A percentile compares a stretch with the other conserved stretches of the same genome.
Evolutionary conservation across 2,329 filamentous ascomycete genomes (phyloP).

Genomic region (Fusarium sp.): DNA sequence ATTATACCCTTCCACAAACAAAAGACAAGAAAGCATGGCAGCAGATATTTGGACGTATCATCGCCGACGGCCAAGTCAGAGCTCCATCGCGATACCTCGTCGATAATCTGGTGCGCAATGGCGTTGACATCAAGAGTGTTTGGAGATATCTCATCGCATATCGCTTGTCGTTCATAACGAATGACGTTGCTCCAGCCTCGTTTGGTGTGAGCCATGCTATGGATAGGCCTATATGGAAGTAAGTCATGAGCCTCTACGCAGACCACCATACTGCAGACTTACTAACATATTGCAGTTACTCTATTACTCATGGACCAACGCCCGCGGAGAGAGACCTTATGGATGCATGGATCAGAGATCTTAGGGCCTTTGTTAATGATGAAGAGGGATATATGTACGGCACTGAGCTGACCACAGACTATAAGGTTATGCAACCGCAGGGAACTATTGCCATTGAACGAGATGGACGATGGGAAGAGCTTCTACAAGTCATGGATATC

Average conservation of each 20-base stretch:
- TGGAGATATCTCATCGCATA: slow-evolving; percentile 17
- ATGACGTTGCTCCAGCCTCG: not conserved
- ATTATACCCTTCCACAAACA: not conserved
- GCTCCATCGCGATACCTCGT: slow-evolving; percentile 7
- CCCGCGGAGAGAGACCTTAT: not conserved
- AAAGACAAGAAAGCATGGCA: slow-evolving; percentile 4
- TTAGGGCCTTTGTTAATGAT: not conserved
- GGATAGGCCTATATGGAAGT: slow-evolving; percentile 19
- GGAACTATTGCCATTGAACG: not conserved
- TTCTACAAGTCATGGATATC: slow-evolving; percentile 10
- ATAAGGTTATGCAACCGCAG: slow-evolving; percentile 7
- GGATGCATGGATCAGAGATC: not conserved
- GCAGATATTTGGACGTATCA: not conserved
- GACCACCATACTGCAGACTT: accelerated
- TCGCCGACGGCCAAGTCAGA: slow-evolving; percentile 8
- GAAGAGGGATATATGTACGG: not conserved
- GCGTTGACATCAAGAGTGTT: not conserved
- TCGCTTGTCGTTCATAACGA: not conserved
- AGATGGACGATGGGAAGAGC: not conserved
- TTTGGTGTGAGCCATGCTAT: slow-evolving; percentile 18
- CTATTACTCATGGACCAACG: not conserved
- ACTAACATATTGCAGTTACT: not conserved
- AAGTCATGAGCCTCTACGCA: accelerated
- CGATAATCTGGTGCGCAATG: slow-evolving; percentile 1
- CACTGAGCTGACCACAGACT: not conserved